These are phyloP conservation scores for Tulasnella sp. DNA, from an alignment of 768 basidiomycete genomes.

Conservation along the genomic window DNA sequence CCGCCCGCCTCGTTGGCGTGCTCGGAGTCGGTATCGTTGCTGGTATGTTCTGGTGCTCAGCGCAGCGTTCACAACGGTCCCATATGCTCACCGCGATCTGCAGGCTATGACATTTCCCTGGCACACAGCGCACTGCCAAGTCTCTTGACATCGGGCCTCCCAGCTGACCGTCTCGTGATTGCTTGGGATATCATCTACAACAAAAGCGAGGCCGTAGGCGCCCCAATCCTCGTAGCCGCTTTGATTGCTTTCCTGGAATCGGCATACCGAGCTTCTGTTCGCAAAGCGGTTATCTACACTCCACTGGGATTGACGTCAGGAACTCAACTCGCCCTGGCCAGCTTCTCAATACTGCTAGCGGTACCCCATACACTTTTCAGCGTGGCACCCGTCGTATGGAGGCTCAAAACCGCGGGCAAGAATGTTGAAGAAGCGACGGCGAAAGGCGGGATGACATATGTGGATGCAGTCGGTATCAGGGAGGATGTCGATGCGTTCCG, in stretches of 20 bases:
- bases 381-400: background rate
- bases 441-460: background rate
- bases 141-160: background rate
- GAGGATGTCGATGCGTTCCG: conserved; percentile 5
- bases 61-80: background rate
- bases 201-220: conserved; percentile 1
- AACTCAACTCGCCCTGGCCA: background rate
- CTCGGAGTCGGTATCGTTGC: background rate
- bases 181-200: background rate
- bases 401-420: background rate
- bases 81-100: background rate
- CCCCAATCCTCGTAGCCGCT: background rate
- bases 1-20: background rate
- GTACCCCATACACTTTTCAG: background rate
- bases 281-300: background rate
- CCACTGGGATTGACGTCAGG: background rate
- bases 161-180: background rate
- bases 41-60: background rate
- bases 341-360: background rate
- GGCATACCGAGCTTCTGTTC: background rate
- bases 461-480: background rate
- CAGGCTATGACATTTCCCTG: background rate
- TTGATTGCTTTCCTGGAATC: background rate
- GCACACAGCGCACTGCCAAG: background rate
- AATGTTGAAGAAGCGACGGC: background rate